Conservation (phyloP, 352 stramenopile genomes). For the Phytophthora melonis region DNA sequence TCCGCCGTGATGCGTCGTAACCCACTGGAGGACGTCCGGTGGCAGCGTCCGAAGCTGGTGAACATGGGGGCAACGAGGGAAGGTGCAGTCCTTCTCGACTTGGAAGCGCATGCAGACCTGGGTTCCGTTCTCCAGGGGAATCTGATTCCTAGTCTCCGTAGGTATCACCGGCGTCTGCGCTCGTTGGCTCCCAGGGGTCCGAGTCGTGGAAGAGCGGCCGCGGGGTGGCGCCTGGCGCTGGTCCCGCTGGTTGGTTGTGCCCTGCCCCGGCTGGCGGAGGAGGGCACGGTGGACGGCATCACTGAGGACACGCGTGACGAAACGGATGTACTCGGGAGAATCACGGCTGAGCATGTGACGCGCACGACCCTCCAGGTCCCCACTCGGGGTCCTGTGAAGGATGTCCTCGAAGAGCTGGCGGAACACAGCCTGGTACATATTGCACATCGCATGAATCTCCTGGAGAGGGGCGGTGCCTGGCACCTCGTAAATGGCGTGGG, state of each 20-base stretch:
- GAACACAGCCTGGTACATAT: not conserved
- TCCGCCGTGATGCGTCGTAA: too few relatives aligned
- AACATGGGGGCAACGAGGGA: not conserved
- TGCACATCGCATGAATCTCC: not conserved
- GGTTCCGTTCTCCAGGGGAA: not conserved
- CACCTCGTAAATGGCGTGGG: not conserved
- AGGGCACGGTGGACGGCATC: not conserved
- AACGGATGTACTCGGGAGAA: constrained; percentile 6
- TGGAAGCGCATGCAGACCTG: constrained; percentile 18
- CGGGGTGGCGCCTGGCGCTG: constrained; percentile 2
- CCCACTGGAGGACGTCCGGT: not conserved
- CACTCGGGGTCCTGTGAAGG: not conserved
- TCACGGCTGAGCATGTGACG: not conserved
- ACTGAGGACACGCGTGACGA: not conserved
- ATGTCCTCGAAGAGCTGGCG: not conserved
- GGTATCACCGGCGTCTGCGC: not conserved
- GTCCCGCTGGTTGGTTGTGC: not conserved
- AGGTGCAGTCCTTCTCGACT: constrained; percentile 3
- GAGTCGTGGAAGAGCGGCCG: not conserved
- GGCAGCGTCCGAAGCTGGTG: not conserved
- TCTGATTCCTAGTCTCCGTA: not conserved
- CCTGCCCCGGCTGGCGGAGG: not conserved
- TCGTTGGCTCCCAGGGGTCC: not conserved
- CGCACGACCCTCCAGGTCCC: not conserved
- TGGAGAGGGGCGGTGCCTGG: not conserved